These are phyloP conservation scores for Trichomonas tenax DNA, from an alignment of 208 protist genomes.

Conservation along the genomic window DNA sequence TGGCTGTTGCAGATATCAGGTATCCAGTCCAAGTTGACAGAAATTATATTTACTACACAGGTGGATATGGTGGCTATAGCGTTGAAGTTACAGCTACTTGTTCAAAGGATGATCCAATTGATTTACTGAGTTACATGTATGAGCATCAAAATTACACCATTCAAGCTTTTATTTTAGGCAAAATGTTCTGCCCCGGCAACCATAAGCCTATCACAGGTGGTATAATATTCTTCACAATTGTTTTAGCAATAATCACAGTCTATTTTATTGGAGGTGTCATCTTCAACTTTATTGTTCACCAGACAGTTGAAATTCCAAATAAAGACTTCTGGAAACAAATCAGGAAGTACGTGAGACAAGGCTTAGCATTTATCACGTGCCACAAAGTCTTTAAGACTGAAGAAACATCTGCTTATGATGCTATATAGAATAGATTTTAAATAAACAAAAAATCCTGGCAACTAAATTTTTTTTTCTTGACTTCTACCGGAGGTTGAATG, in stretches of 20 bases:
- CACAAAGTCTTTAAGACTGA: neutral
- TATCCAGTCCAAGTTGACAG: neutral
- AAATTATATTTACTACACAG: neutral
- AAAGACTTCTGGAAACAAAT: neutral
- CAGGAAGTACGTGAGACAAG: neutral
- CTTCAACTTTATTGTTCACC: neutral
- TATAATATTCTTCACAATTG: neutral
- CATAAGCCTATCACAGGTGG: neutral
- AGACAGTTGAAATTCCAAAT: neutral
- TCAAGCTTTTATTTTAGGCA: neutral
- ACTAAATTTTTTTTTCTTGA: no score
- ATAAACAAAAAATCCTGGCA: no score
- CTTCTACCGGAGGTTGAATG: no score
- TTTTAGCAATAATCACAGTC: neutral
- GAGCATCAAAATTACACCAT: neutral
- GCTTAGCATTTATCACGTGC: neutral
- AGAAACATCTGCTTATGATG: neutral
- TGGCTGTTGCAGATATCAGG: neutral
- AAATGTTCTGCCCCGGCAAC: neutral
- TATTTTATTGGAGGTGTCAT: neutral
- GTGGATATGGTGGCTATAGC: neutral
- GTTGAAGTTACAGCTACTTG: neutral
- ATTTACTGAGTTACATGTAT: neutral
- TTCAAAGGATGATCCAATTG: no score
- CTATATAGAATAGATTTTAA: neutral